Evolutionary conservation across 192 early-diverging fungal genomes (phyloP), one percentile per base, ranked within the genome.

Genomic region (Umbelopsis isabellina): DNA sequence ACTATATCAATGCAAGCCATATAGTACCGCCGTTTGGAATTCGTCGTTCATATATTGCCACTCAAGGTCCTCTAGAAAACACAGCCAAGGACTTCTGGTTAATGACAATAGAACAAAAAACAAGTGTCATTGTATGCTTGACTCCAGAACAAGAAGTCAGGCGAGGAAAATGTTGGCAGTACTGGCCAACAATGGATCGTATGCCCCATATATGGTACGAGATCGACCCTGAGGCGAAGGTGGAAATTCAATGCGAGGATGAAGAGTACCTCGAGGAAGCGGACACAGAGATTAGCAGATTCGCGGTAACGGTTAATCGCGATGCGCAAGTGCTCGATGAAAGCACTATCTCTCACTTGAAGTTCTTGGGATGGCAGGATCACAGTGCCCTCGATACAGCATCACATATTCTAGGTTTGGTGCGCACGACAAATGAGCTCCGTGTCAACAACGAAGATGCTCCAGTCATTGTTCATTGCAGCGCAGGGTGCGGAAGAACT

Each of bases 71-170:
- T 9, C 72, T 96, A 47, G 84, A 82, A 0, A 78, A 81, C 12
- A 97, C 95, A 0, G 77, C 89, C 23, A 68, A 78, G 27, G 94
- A 93, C 66, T 97, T 98, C 77, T 98, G 97, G 97, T 83, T 83
- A 72, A 95, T 97, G 94, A 81, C 93, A 5, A 86, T 87, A 84
- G 93, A 98, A 73, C 89, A 96, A 45, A 71, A 84, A 35, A 74
- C 83, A 3, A 71, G 79, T 2, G 88, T 98, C 8, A 88, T 98
- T 68, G 94, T 97, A 2, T 95, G 95, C 89, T 80, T 98, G 69
- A 96, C 96, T 7, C 76, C 80, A 10, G 93, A 94, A 72, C 83
- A 85, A 18, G 91, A 94, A 72, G 82, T 82, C 48, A 84, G 90
- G 5, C 79, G 86, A 35, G 69, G 81, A 9, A 97, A 97, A 73